Conservation (phyloP, 129 eudicot species). For the Tanacetum coccineum region DNA sequence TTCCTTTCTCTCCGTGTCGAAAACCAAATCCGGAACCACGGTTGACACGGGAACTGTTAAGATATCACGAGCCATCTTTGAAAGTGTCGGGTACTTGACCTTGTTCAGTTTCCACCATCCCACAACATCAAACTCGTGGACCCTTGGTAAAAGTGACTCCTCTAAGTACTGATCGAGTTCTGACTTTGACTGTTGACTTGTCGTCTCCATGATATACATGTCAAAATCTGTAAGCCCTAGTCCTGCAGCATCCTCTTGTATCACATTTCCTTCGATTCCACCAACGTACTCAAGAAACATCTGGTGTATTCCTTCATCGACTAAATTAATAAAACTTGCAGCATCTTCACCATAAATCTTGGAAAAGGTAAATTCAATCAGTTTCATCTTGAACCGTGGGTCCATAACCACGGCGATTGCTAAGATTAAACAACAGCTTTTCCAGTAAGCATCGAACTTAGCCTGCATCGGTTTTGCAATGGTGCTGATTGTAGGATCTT, state of each 20-base stretch:
- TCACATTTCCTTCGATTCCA: slow-evolving; percentile 37
- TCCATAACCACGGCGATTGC: slow-evolving; percentile 96
- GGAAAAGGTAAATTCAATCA: slow-evolving; percentile 82
- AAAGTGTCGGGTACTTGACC: slow-evolving; percentile 72
- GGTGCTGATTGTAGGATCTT: slow-evolving; percentile 44
- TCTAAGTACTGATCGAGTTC: slow-evolving; percentile 82
- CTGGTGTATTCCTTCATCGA: slow-evolving; percentile 91
- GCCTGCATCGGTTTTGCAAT: slow-evolving; percentile 66
- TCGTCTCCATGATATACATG: slow-evolving; percentile 66
- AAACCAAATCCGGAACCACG: slow-evolving; percentile 46
- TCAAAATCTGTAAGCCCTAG: slow-evolving; percentile 81
- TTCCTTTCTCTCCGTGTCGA: slow-evolving; percentile 51
- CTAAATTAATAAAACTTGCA: slow-evolving; percentile 53
- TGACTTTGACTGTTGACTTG: slow-evolving; percentile 63
- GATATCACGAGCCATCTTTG: slow-evolving; percentile 84
- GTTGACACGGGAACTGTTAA: slow-evolving; percentile 64
- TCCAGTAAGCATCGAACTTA: slow-evolving; percentile 82
- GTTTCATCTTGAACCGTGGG: slow-evolving; percentile 94
- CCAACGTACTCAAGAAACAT: slow-evolving; percentile 67
- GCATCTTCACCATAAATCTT: slow-evolving; percentile 82
- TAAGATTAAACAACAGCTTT: slow-evolving; percentile 54
- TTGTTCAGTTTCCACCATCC: slow-evolving; percentile 89
- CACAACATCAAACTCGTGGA: slow-evolving; percentile 81
- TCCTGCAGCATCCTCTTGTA: slow-evolving; percentile 53
- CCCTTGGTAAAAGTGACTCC: slow-evolving; percentile 72